Base-by-base conservation (phyloP, 139 green algal species). In the Coccomyxa sp. region DNA sequence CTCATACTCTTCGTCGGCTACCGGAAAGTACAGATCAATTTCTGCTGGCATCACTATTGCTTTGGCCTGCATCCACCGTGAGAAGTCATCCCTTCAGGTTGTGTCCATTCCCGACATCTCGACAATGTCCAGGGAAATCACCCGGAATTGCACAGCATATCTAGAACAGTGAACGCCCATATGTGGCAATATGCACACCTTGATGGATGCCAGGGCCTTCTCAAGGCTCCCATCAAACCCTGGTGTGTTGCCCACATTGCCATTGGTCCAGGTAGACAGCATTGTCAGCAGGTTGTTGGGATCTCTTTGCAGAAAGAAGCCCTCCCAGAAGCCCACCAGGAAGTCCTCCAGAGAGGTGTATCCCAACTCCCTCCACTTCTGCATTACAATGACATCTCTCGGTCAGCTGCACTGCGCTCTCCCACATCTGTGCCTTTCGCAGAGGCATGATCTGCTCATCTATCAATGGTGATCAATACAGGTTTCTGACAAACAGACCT, bases 1-100 rank as follows among this genome's bases (percentile, higher is more conserved):
- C 51, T 82, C 79, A 32, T 82, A 82, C 4, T 82, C 79, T 23
- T 82, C 79, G 74, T 82, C 79, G 13, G 79, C 79, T 23, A 77
- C 79, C 28, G 79, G 79, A 25, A 82, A 82, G 59, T 82, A 82
- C 59, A 82, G 59, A 27, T 82, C 79, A 30, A 66, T 25, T 58
- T 76, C 58, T 59, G 79, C 79, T 25, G 79, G 79, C 79, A 77
- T 82, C 13, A 82, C 79, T 23, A 82, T 59, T 10, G 79, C 68
- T 15, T 82, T 82, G 3, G 79, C 59, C 63, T 71, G 63, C 63
- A 71, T 71, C 18, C 18, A 71, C 38, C 38, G 7, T 51, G n/a
- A 11, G 38, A 51, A 51, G 38, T 51, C 3, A 51, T 51, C 7
- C 38, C 38, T 51, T 7, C 38, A 51, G 38, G 38, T 51, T 51